Conservation (phyloP, 1,284 basidiomycete genomes). For the Ceratobasidium sp. region DNA sequence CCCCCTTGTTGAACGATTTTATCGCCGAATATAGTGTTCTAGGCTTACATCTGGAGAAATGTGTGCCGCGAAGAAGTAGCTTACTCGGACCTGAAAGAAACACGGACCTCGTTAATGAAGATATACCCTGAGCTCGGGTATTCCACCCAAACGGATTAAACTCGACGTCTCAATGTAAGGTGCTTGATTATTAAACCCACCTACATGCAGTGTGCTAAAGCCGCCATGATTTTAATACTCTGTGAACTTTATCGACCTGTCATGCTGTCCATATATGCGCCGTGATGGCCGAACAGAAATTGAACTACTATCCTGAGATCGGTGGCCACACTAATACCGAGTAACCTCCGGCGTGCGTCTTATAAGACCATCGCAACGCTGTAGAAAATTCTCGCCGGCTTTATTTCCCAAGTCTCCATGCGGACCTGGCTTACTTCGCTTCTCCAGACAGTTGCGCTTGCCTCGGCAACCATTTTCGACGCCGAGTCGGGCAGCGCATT, state of each 20-base stretch:
- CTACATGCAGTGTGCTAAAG: too few species aligned
- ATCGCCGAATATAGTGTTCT: background rate
- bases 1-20: background rate
- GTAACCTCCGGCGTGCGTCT: background rate
- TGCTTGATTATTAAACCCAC: too few species aligned
- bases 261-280: background rate
- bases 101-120: too few species aligned
- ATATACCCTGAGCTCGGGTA: background rate
- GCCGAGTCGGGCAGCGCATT: background rate
- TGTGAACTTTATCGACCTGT: too few species aligned
- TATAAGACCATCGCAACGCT: background rate
- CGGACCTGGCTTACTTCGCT: background rate
- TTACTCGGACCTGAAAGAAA: background rate
- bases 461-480: background rate
- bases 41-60: background rate
- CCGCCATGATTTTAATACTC: too few species aligned
- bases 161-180: background rate
- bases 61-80: background rate
- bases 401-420: background rate
- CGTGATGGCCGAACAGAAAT: background rate
- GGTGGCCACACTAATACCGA: background rate
- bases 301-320: background rate
- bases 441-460: conserved; percentile 11
- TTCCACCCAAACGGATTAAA: background rate
- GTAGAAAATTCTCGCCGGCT: too few species aligned